phyloP scores from a whole-genome alignment of 371 early-diverging fungal species.

The Rhizopus microsporus region DNA sequence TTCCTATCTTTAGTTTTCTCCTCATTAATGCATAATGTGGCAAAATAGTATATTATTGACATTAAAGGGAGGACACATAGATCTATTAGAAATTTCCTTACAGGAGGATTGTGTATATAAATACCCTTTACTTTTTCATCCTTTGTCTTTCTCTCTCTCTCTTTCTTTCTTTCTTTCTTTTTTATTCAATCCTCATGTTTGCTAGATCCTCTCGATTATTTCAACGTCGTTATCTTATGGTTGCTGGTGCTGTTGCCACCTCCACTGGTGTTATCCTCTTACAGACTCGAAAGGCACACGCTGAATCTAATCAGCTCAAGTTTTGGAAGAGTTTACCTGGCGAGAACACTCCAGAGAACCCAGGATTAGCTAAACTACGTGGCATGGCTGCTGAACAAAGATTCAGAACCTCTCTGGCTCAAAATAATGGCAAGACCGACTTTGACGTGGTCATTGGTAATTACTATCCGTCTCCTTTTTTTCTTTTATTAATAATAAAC shows the following conservation, averaged over 20 bases:
- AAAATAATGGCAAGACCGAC: constrained; percentile 47
- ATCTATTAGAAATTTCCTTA: not conserved
- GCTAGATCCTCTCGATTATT: constrained; percentile 39
- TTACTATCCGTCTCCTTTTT: not conserved
- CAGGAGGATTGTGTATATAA: not conserved
- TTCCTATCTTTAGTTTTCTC: not conserved
- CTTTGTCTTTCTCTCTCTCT: constrained; percentile 11
- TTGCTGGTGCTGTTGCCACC: constrained; percentile 38
- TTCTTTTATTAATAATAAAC: constrained; percentile 6
- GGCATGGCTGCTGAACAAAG: constrained; percentile 49
- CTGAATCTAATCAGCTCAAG: constrained; percentile 41
- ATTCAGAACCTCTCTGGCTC: constrained; percentile 42
- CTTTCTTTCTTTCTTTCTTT: constrained; percentile 25
- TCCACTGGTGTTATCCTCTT: constrained; percentile 35
- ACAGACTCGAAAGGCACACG: constrained; percentile 29
- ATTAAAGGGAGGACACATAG: not conserved
- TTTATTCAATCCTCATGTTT: constrained; percentile 26
- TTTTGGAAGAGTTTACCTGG: constrained; percentile 51
- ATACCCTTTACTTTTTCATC: not conserved
- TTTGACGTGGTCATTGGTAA: constrained; percentile 54
- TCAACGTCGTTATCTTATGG: constrained; percentile 30
- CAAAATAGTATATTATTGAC: constrained; percentile 1
- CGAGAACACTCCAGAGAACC: constrained; percentile 47
- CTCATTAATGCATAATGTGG: not conserved
- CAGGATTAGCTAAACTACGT: constrained; percentile 45